Evolutionary conservation across 805 yeast species (phyloP), one percentile per base, ranked within the genome.

Genomic region (Candida multigemmis): DNA sequence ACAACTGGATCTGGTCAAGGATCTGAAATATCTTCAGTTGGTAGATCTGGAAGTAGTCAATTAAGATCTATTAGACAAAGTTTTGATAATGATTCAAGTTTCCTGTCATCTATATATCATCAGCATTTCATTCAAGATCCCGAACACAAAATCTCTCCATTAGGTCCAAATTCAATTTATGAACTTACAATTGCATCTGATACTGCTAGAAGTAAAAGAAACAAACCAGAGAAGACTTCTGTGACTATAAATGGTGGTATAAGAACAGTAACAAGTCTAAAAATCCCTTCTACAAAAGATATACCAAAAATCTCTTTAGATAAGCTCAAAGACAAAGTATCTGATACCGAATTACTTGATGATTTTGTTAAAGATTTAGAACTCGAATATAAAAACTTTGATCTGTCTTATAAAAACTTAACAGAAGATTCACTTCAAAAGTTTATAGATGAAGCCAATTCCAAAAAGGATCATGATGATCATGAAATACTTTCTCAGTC

Each of bases 291-390:
- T 1, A 60, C 70, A 2, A 65, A 68, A 26, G 97, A 91, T 43
- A 89, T 89, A 7, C 95, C 96, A 0, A 85, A 78, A 14, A 77
- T 85, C 7, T 74, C 68, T 25, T 57, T 89, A 21, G 33, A 41
- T 40, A 48, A 56, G 19, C 42, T 61, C 15, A 36, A 42, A 7
- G 25, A 36, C 7, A 50, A 45, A 28, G 53, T 53, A 2, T 20
- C 44, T 13, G 37, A 38, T 14, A 36, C 40, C 3, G 48, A 47
- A 10, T 32, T 57, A 25, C 31, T 28, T 11, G 20, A 28, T 3
- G 27, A 35, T 13, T 46, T 48, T 24, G 41, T 52, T 6, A 31
- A 29, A 3, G 34, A 34, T 6, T 21, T 47, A 1, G 35, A 30
- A 3, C 42, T 38, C 1, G 65, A 58, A 14, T 60, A 55, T 33